These are phyloP conservation scores for Aspergillus steynii DNA, from an alignment of 495 filamentous ascomycete genomes.

Conservation along the genomic window DNA sequence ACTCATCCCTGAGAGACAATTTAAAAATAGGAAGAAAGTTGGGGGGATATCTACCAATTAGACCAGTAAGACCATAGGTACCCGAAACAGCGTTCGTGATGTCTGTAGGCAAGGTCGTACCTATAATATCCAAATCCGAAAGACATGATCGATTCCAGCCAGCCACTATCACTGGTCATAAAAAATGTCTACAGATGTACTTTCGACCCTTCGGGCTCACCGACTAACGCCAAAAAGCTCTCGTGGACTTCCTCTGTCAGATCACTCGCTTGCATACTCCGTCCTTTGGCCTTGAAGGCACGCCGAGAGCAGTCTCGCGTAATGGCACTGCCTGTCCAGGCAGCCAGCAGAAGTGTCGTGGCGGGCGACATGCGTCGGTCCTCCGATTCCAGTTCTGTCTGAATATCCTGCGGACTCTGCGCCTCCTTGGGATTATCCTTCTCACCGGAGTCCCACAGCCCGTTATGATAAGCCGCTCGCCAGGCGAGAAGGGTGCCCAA, in stretches of 20 bases:
- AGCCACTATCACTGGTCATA: not conserved
- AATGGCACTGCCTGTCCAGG: constrained; percentile 81
- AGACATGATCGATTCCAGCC: not conserved
- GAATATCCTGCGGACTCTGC: constrained; percentile 39
- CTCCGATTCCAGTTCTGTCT: constrained; percentile 46
- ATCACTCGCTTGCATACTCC: constrained; percentile 91
- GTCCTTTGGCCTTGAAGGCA: constrained; percentile 83
- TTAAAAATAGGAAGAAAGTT: not conserved
- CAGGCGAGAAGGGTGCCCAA: constrained; percentile 87
- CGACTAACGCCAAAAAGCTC: constrained; percentile 78
- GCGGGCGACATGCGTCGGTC: constrained; percentile 45
- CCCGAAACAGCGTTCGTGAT: not conserved
- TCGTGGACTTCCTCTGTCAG: constrained; percentile 86
- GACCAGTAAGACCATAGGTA: not conserved
- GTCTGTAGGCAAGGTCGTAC: not conserved
- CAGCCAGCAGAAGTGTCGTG: constrained; percentile 76
- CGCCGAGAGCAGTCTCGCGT: constrained; percentile 89
- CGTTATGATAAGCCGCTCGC: constrained; percentile 80
- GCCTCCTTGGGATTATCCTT: constrained; percentile 44
- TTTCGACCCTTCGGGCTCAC: constrained; percentile 52
- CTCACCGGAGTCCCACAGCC: constrained; percentile 70
- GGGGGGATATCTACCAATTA: not conserved
- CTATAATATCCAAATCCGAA: not conserved
- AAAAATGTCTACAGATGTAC: constrained; percentile 31
- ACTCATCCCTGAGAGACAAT: not conserved